A percentile compares a stretch with the other conserved stretches of the same genome.
Evolutionary conservation across 768 basidiomycete genomes (phyloP).

Genomic region (Rhodotorula kratochvilovae): DNA sequence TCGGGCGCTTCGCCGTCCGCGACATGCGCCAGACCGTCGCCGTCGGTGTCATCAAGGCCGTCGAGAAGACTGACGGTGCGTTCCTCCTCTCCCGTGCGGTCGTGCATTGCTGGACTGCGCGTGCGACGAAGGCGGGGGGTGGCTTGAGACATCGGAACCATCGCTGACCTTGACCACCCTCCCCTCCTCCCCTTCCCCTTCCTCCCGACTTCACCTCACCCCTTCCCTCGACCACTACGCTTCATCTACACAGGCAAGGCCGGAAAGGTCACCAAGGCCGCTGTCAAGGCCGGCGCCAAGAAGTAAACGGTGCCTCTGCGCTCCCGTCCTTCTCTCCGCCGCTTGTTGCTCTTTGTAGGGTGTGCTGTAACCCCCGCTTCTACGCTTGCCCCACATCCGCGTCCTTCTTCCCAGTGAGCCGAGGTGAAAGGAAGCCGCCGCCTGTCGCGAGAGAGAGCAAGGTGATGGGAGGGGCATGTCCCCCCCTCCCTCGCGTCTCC

Average conservation of each 20-base stretch:
- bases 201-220: too few species aligned
- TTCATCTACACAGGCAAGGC: background rate
- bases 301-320: constrained; percentile 5
- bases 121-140: too few species aligned
- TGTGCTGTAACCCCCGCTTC: constrained; percentile 1
- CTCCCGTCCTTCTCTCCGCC: background rate
- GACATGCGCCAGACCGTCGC: constrained; percentile 97
- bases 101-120: too few species aligned
- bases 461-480: too few species aligned
- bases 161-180: background rate
- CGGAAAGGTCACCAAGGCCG: constrained; percentile 19
- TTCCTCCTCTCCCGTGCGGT: background rate
- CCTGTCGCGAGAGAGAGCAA: too few species aligned
- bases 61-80: constrained; percentile 79
- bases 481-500: too few species aligned
- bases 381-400: too few species aligned
- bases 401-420: too few species aligned
- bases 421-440: too few species aligned
- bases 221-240: background rate
- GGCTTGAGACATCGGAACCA: background rate
- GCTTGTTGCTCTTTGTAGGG: background rate
- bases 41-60: constrained; percentile 76
- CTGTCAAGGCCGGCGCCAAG: constrained; percentile 18
- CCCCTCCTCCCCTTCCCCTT: background rate
- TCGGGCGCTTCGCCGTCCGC: constrained; percentile 98